Conservation (phyloP, 768 basidiomycete genomes). For the Boletus sp. region DNA sequence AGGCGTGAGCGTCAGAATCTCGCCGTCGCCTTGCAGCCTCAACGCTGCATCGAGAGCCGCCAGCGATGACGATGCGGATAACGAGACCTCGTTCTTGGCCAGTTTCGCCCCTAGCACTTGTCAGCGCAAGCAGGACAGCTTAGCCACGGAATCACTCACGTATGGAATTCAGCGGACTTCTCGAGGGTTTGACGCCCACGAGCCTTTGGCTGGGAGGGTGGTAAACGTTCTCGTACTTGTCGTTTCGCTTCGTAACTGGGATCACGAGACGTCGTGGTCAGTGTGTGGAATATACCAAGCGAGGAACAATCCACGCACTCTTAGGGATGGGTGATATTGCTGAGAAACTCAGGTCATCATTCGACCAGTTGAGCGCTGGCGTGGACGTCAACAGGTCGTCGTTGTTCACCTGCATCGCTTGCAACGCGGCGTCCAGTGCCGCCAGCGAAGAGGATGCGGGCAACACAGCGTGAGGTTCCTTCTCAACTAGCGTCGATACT, state of each 20-base stretch:
- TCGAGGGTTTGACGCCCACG: background rate
- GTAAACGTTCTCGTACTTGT: background rate
- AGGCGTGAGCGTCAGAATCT: background rate
- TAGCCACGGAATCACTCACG: slow-evolving; percentile 8
- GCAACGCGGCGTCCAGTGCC: slow-evolving; percentile 12
- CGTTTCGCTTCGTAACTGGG: background rate
- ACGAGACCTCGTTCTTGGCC: background rate
- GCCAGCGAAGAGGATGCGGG: slow-evolving; percentile 14
- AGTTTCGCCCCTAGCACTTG: background rate
- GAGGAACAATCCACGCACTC: background rate
- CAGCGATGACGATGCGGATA: slow-evolving; percentile 4
- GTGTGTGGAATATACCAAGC: background rate
- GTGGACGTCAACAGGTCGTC: slow-evolving; percentile 5
- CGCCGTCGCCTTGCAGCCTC: background rate
- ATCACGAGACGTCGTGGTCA: background rate
- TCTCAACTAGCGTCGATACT: slow-evolving; percentile 1
- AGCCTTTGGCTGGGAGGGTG: background rate
- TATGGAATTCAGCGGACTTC: background rate
- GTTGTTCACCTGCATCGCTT: background rate
- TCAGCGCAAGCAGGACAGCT: background rate
- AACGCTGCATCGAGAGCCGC: slow-evolving; percentile 1
- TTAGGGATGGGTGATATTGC: background rate
- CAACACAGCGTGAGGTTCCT: background rate
- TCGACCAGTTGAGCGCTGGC: background rate
- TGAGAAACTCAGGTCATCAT: slow-evolving; percentile 9